Base-by-base conservation (phyloP, 1,139 yeast genomes). In the Saccharomycopsis phalli region DNA sequence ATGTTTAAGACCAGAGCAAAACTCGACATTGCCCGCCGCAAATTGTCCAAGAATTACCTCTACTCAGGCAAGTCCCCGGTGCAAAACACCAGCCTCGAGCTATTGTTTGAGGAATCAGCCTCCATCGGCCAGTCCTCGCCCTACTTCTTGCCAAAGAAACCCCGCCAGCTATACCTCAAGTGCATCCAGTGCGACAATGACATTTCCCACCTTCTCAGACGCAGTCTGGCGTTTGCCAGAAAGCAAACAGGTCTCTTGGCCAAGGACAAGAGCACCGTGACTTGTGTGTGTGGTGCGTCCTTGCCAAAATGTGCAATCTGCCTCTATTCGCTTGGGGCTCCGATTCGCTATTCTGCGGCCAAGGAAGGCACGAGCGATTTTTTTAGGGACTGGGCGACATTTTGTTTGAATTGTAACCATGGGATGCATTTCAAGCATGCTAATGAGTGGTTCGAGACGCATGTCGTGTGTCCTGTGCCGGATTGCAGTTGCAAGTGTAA, bases 401-500 rank as follows among this genome's bases (percentile, higher is more conserved):
- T 86, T 59, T 91, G 98, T 55, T 63, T 91, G 49, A 75, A 80
- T 21, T 91, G 97, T 57, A 84, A 81, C 55, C 97, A 91, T 54
- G 95, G 96, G 1, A 77, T 81, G 70, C 98, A 91, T 61, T 88
- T 94, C 0, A 86, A 81, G 13, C 97, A 91, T 58, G 96, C 97
- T 0, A 87, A 82, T 50, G 94, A 86, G 54, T 91, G 97, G 97
- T 91, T 91, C 55, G 71, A 80, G 16, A 80, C 79, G 56, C 95
- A 88, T 53, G 74, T 72, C 44, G 74, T 83, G 2, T 91, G 98
- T 55, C 96, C 98, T 0, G 95, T 88, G 2, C 95, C 97, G 0
- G 95, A 87, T 40, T 91, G 97, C 53, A 68, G 70, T 37, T 91
- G 97, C 55, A 66, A 76, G 39, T 88, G 97, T 57, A 82, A 21